phyloP scores from a whole-genome alignment of 2,329 filamentous ascomycete species.

The Nemania diffusa region DNA sequence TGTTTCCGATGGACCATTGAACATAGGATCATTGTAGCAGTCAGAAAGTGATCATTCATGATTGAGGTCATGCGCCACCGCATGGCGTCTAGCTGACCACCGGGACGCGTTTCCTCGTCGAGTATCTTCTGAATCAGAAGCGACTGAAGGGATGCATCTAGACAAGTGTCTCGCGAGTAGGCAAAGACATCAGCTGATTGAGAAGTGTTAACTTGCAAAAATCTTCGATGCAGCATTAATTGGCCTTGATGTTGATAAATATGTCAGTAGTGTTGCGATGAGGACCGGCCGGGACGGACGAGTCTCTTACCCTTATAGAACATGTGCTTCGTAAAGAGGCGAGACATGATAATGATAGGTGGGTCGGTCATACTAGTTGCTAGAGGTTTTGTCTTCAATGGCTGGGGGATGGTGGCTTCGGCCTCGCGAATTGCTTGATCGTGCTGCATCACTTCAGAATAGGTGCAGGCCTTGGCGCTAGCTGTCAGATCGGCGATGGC shows the following conservation, averaged over 20 bases:
- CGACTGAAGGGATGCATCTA: constrained; percentile 3
- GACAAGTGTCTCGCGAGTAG: constrained; percentile 7
- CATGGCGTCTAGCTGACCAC: constrained; percentile 4
- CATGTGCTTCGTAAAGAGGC: constrained; percentile 3
- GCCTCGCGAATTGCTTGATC: constrained; percentile 2
- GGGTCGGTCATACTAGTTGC: constrained; percentile 13
- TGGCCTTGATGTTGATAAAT: background rate
- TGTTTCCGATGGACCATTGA: background rate
- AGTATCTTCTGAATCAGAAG: constrained; percentile 6
- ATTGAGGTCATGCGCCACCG: constrained; percentile 16
- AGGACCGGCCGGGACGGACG: background rate
- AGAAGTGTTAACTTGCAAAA: background rate
- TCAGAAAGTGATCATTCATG: constrained; percentile 23
- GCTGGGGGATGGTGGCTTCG: constrained; percentile 5
- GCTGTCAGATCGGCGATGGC: constrained; percentile 55
- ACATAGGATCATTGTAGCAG: constrained; percentile 14
- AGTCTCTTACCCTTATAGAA: constrained; percentile 5
- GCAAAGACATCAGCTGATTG: background rate
- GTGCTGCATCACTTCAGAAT: constrained; percentile 15
- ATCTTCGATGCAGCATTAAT: constrained; percentile 16
- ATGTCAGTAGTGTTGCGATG: background rate
- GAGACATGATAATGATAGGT: constrained; percentile 11
- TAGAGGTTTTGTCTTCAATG: constrained; percentile 6
- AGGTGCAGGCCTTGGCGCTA: constrained; percentile 1
- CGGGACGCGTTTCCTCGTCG: constrained; percentile 1